Conservation (phyloP, 192 early-diverging fungal species). For the Coemansia sp. region DNA sequence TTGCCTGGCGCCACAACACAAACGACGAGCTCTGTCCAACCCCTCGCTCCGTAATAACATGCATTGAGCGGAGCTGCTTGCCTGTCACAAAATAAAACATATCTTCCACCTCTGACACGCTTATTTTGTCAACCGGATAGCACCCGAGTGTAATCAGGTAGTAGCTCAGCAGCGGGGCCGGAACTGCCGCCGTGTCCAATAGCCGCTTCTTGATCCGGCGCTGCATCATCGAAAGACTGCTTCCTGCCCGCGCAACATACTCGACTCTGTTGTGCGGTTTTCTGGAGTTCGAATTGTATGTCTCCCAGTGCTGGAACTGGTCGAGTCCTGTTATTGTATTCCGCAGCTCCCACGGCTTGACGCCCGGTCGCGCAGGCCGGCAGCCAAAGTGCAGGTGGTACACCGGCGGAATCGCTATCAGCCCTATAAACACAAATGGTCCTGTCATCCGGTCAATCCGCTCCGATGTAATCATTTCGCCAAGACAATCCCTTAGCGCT, state of each 20-base stretch:
- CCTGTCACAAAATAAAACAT: slow-evolving; percentile 20
- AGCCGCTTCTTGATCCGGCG: slow-evolving; percentile 20
- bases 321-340: slow-evolving; percentile 11
- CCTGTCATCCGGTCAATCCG: slow-evolving; percentile 21
- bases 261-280: not conserved
- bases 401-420: slow-evolving; percentile 6
- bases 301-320: slow-evolving; percentile 18
- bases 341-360: slow-evolving; percentile 7
- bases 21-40: not conserved
- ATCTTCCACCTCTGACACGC: not conserved
- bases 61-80: not conserved
- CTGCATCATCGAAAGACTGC: not conserved
- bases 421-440: slow-evolving; percentile 28
- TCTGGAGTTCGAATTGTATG: not conserved
- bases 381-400: slow-evolving; percentile 29
- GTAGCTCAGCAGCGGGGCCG: slow-evolving; percentile 28
- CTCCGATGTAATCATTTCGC: slow-evolving; percentile 14
- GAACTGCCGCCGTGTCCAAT: slow-evolving; percentile 6
- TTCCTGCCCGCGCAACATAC: slow-evolving; percentile 20
- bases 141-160: slow-evolving; percentile 20
- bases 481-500: slow-evolving; percentile 12
- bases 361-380: slow-evolving; percentile 10
- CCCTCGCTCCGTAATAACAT: slow-evolving; percentile 9
- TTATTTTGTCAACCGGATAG: not conserved
- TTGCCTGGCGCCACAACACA: slow-evolving; percentile 6